Base-by-base conservation (phyloP, 768 basidiomycete species). In the Suillus bovinus region DNA sequence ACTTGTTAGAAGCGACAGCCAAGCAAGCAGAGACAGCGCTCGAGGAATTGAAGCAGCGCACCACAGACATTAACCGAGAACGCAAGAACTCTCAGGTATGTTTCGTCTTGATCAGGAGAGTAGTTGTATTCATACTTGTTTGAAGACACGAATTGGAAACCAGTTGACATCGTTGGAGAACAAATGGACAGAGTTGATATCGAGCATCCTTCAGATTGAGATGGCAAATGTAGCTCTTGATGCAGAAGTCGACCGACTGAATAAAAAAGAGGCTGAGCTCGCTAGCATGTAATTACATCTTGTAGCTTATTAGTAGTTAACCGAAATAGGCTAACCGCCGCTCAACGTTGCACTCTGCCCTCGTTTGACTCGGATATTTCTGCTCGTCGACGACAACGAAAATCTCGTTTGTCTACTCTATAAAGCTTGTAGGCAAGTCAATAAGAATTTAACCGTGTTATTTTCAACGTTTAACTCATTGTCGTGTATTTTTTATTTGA, bases 191-290 rank as follows among this genome's bases (percentile, higher is more conserved):
- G 93, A 95, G 76, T 80, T 98, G 53, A 88, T 99, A 61, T 94
- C 93, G 59, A 90, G 77, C 58, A 90, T 96, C 50, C 78, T 98
- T 62, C 96, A 98, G 76, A 90, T 97, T 66, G 96, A 97, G 81
- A 88, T 99, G 86, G 96, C 95, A 20, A 96, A 94, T 72, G 83
- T 88, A 46, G 93, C 94, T 31, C 74, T 97, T 73, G 94, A 95
- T 67, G 87, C 80, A 6, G 94, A 97, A 70, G 81, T 97, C 54
- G 84, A 82, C 52, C 76, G 81, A 42, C 75, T 93, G 58, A 80
- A 82, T 67, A 78, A 77, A 63, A 81, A 75, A 64, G 89, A 89
- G 72, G 83, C 79, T 4, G 89, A 91, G 68, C 79, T 92, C 55
- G 80, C 82, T 47, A 80, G 77, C 53, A 58, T 68, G 39, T 71